Conservation (phyloP, 805 yeast species). For the Metahyphopichia silvanorum region DNA sequence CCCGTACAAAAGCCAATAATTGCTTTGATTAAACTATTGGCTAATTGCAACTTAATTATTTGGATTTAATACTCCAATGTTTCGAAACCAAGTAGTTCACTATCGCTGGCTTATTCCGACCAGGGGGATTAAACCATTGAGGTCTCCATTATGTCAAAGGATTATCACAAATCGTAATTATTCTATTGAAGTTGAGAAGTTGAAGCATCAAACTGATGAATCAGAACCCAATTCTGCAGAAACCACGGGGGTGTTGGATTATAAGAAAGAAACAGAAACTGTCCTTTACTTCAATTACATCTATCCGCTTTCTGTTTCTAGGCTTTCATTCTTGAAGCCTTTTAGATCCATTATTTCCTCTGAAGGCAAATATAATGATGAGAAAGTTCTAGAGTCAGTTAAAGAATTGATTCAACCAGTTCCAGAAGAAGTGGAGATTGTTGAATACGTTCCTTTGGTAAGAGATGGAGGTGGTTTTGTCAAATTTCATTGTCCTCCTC, state of each 20-base stretch:
- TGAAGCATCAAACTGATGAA: slow-evolving; percentile 29
- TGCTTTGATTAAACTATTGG: too few species aligned
- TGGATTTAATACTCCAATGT: too few species aligned
- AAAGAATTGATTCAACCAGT: slow-evolving; percentile 13
- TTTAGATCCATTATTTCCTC: slow-evolving; percentile 15
- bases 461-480: slow-evolving; percentile 96
- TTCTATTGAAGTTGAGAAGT: slow-evolving; percentile 24
- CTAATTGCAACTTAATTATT: too few species aligned
- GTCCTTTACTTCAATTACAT: slow-evolving; percentile 36
- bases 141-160: too few species aligned
- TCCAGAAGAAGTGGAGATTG: slow-evolving; percentile 37
- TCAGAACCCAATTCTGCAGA: slow-evolving; percentile 31
- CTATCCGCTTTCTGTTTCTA: slow-evolving; percentile 27
- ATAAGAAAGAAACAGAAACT: slow-evolving; percentile 24
- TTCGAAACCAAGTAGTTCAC: not conserved
- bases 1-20: too few species aligned
- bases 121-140: too few species aligned
- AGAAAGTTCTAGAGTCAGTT: slow-evolving; percentile 16
- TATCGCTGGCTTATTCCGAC: too few species aligned
- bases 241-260: slow-evolving; percentile 41
- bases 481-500: slow-evolving; percentile 60
- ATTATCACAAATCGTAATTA: too few species aligned
- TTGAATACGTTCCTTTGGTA: slow-evolving; percentile 62
- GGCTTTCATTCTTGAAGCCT: slow-evolving; percentile 17
- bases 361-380: slow-evolving; percentile 9